phyloP scores from a whole-genome alignment of 2,329 filamentous ascomycete species.

The Cladosporium velox region DNA sequence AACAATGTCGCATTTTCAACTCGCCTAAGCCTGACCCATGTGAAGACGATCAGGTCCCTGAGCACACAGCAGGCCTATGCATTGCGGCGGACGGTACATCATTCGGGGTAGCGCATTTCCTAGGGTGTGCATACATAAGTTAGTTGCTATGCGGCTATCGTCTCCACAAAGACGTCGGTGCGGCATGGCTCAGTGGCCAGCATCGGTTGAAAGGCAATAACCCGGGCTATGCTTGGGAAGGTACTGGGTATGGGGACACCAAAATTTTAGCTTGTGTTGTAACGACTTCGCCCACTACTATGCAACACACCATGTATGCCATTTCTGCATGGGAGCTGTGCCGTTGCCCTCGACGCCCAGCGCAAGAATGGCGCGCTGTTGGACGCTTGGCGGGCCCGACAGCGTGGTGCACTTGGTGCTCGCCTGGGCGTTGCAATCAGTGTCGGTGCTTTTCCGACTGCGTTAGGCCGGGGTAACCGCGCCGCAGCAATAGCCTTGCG shows the following conservation, averaged over 20 bases:
- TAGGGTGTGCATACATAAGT: conserved; percentile 17
- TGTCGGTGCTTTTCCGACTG: conserved; percentile 12
- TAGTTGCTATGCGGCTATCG: conserved; percentile 14
- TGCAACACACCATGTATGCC: not conserved
- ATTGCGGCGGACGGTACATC: conserved; percentile 16
- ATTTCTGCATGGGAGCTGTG: conserved; percentile 15
- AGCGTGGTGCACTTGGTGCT: not conserved
- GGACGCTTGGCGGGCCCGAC: conserved; percentile 15
- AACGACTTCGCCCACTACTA: conserved; percentile 1
- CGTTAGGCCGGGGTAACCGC: conserved; percentile 17
- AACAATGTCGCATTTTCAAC: conserved; percentile 13
- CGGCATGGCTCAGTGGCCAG: conserved; percentile 4
- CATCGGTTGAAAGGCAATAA: not conserved
- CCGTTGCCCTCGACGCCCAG: conserved; percentile 11
- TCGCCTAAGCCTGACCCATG: conserved; percentile 21
- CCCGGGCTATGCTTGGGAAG: conserved; percentile 10
- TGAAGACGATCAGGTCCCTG: conserved; percentile 14
- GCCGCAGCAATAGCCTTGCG: conserved; percentile 12
- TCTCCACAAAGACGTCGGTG: conserved; percentile 10
- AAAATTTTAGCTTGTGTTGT: not conserved
- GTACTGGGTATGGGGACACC: conserved; percentile 2
- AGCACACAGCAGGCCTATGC: conserved; percentile 14
- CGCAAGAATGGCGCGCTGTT: conserved; percentile 1
- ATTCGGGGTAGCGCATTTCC: conserved; percentile 19
- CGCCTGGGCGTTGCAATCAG: conserved; percentile 10